A percentile compares a stretch with the other conserved stretches of the same genome.
phyloP scores from a whole-genome alignment of 1,139 yeast genomes.

The Geotrichum fermentans region DNA sequence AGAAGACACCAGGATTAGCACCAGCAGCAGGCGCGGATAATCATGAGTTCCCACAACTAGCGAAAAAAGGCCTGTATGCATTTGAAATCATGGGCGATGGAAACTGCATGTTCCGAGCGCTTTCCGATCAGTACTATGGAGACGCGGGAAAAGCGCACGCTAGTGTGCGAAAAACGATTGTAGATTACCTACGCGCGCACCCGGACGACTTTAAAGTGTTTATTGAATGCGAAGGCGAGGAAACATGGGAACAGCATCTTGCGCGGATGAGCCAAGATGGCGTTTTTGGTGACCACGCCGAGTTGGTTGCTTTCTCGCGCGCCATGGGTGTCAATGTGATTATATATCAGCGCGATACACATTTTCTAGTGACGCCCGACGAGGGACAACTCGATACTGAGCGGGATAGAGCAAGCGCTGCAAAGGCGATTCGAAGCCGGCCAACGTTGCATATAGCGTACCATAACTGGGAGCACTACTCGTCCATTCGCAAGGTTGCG shows the following conservation, averaged over 20 bases:
- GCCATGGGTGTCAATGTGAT: slow-evolving; percentile 33
- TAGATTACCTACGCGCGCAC: slow-evolving; percentile 34
- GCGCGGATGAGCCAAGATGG: slow-evolving; percentile 39
- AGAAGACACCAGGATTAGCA: not conserved
- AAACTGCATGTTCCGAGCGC: slow-evolving; percentile 42
- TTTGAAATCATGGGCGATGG: slow-evolving; percentile 42
- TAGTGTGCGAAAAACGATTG: slow-evolving; percentile 35
- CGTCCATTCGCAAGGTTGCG: slow-evolving; percentile 37
- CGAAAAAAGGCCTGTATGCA: slow-evolving; percentile 37
- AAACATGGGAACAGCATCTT: slow-evolving; percentile 37
- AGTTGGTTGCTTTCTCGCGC: slow-evolving; percentile 42
- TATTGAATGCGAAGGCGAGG: slow-evolving; percentile 31
- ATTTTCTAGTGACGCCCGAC: slow-evolving; percentile 19
- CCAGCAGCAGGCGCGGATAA: not conserved
- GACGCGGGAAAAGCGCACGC: slow-evolving; percentile 34
- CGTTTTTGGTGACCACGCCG: slow-evolving; percentile 42
- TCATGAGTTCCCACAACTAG: slow-evolving; percentile 37
- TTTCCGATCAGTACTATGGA: slow-evolving; percentile 41
- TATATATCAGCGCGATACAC: slow-evolving; percentile 29
- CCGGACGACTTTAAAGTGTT: slow-evolving; percentile 33
- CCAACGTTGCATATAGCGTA: slow-evolving; percentile 39
- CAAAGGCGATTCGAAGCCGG: slow-evolving; percentile 11
- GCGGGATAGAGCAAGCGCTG: not conserved
- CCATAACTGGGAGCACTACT: slow-evolving; percentile 44
- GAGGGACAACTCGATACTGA: not conserved